phyloP scores from a whole-genome alignment of 2,329 filamentous ascomycete species.

The Pseudogymnoascus sp. region DNA sequence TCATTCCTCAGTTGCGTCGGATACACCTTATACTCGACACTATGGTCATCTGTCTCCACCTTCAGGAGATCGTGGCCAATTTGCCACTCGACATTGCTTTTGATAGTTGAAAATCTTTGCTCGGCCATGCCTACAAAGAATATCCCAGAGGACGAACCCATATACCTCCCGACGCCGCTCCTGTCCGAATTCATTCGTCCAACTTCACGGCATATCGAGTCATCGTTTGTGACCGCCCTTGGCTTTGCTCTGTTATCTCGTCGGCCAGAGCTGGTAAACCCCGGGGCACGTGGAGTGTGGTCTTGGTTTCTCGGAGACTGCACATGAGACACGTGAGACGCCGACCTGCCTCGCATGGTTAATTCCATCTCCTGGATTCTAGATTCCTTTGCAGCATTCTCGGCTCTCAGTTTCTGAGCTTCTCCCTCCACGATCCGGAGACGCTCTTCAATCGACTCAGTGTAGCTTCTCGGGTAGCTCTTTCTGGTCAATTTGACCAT shows the following conservation, averaged over 20 bases:
- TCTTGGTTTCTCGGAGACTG: neutral
- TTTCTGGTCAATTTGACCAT: slow-evolving; percentile 16
- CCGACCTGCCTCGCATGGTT: neutral
- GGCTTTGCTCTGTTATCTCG: slow-evolving; percentile 2
- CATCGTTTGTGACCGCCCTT: slow-evolving; percentile 9
- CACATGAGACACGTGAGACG: neutral
- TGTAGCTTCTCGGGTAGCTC: slow-evolving; percentile 16
- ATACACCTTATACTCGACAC: slow-evolving; percentile 12
- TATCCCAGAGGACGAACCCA: slow-evolving; percentile 15
- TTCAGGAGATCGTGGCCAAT: slow-evolving; percentile 14
- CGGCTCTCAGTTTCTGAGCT: slow-evolving; percentile 11
- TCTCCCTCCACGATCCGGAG: slow-evolving; percentile 14
- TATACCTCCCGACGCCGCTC: slow-evolving; percentile 13
- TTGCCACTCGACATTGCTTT: slow-evolving; percentile 7
- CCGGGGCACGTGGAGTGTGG: neutral
- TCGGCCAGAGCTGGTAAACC: neutral
- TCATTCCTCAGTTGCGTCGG: neutral
- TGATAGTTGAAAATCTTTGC: slow-evolving; percentile 13
- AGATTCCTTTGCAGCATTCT: slow-evolving; percentile 13
- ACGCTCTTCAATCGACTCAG: slow-evolving; percentile 16
- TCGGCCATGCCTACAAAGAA: slow-evolving; percentile 16
- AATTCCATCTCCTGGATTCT: slow-evolving; percentile 15
- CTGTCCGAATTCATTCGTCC: slow-evolving; percentile 15
- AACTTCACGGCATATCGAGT: slow-evolving; percentile 15
- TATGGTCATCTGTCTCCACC: slow-evolving; percentile 15